phyloP scores from a whole-genome alignment of 2,329 filamentous ascomycete species.

The Neopestalotiopsis sp. region DNA sequence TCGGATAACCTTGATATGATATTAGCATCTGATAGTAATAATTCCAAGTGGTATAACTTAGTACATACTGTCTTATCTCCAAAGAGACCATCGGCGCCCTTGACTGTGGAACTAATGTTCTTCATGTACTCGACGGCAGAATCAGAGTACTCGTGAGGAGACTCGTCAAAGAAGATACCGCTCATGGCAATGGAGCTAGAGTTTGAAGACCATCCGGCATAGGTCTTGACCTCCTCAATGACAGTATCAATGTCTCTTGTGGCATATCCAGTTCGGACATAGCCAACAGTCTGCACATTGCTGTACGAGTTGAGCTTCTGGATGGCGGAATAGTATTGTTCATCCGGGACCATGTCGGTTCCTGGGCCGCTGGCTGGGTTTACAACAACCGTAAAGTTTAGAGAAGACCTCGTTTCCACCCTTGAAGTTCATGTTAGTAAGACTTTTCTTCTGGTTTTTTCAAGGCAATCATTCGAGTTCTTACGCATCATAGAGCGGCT shows the following conservation, averaged over 20 bases:
- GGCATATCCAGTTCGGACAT: slow-evolving; percentile 9
- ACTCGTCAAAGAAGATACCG: slow-evolving; percentile 13
- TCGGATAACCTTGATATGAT: slow-evolving; percentile 4
- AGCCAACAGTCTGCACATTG: slow-evolving; percentile 9
- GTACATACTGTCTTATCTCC: slow-evolving; percentile 1
- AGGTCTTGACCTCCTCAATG: slow-evolving; percentile 6
- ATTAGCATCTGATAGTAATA: neutral
- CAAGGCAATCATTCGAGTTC: neutral
- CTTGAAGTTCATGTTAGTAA: neutral
- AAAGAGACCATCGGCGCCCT: neutral
- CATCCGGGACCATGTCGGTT: neutral
- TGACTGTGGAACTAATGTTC: neutral
- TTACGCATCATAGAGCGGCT: slow-evolving; percentile 12
- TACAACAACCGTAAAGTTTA: slow-evolving; percentile 13
- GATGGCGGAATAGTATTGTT: neutral
- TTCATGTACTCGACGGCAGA: slow-evolving; percentile 7
- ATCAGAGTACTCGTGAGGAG: neutral
- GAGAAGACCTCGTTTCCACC: neutral
- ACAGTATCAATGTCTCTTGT: slow-evolving; percentile 3
- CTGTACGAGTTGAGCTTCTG: slow-evolving; percentile 5
- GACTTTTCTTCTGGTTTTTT: neutral
- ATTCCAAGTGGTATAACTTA: neutral
- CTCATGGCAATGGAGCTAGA: slow-evolving; percentile 5
- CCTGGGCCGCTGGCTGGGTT: slow-evolving; percentile 10
- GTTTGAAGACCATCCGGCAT: slow-evolving; percentile 12